Evolutionary conservation across 192 early-diverging fungal species (phyloP), one percentile per base, ranked within the genome.

Genomic region (Umbelopsis isabellina): DNA sequence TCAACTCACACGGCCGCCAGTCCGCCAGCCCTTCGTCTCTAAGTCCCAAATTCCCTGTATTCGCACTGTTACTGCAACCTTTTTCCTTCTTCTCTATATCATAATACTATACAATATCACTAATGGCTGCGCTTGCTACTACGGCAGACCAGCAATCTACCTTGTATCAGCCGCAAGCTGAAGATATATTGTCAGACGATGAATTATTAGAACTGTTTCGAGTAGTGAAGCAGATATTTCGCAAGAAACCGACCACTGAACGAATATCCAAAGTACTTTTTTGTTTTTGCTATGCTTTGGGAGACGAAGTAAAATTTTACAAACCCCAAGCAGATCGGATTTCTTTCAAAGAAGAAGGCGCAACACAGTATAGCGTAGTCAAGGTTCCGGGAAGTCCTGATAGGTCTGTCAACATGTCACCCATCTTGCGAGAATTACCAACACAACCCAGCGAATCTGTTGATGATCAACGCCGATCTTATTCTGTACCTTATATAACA

Each of bases 181-280:
- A 78, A 49, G 76, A 78, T 64, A 78, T 78, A 46, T 49, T 78
- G 16, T 73, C 58, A 37, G 76, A 78, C 67, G 72, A 78, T 47
- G 76, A 78, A 23, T 22, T 78, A 23, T 44, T 78, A 13, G 76
- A 72, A 21, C 44, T 78, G 15, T 78, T 78, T 70, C 76, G 68
- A 55, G 50, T 73, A 20, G 70, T 73, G 7, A 78, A 78, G 23
- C 76, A 73, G 47, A 50, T 73, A 22, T 46, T 78, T 22, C 55
- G 69, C 11, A 73, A 78, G 25, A 69, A 73, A 25, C 72, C 71
- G 9, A 61, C 66, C 27, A 46, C 72, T 25, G 76, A 78, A 2
- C 67, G 68, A 66, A 47, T 78, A 21, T 72, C 76, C 49, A 69
- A 73, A 50, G 48, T 78, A 1, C 44, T 73, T 13, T 78, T 78